phyloP scores from a whole-genome alignment of 176 grass and related monocot species.

The Carex scoparia region DNA sequence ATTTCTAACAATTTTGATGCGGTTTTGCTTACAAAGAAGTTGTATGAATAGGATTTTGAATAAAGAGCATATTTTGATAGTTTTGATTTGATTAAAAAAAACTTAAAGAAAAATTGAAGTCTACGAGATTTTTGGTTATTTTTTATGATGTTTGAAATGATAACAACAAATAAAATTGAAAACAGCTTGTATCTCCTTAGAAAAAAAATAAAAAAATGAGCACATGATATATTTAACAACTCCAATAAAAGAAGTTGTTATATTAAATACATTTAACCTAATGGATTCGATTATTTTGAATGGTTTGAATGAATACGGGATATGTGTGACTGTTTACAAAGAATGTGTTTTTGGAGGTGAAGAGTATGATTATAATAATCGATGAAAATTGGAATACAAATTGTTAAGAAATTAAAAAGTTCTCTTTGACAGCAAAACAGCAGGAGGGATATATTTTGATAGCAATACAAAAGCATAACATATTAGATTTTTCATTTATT shows the following conservation, averaged over 20 bases:
- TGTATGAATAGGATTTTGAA: background rate
- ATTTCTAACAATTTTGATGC: slow-evolving; percentile 23
- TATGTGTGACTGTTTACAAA: slow-evolving; percentile 8
- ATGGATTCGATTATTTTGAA: background rate
- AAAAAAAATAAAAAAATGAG: background rate
- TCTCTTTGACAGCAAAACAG: too few species aligned
- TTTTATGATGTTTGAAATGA: slow-evolving; percentile 37
- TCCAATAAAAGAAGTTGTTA: background rate
- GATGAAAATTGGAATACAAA: too few species aligned
- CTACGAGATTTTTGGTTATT: slow-evolving; percentile 24
- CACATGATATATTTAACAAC: slow-evolving; percentile 17
- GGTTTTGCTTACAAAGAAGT: slow-evolving; percentile 11
- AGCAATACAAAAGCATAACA: too few species aligned
- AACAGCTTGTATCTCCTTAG: slow-evolving; percentile 15
- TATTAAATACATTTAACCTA: background rate
- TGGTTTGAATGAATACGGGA: background rate
- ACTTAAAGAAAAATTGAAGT: slow-evolving; percentile 1
- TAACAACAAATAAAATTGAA: background rate
- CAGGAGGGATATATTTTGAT: too few species aligned
- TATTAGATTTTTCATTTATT: too few species aligned
- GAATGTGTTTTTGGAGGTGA: background rate
- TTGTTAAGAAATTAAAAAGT: too few species aligned
- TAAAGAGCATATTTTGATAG: background rate
- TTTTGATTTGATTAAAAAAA: background rate
- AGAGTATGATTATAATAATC: too few species aligned